Evolutionary conservation across 169 alveolate species (phyloP).

Genomic region (Cryptosporidium xiaoi): DNA sequence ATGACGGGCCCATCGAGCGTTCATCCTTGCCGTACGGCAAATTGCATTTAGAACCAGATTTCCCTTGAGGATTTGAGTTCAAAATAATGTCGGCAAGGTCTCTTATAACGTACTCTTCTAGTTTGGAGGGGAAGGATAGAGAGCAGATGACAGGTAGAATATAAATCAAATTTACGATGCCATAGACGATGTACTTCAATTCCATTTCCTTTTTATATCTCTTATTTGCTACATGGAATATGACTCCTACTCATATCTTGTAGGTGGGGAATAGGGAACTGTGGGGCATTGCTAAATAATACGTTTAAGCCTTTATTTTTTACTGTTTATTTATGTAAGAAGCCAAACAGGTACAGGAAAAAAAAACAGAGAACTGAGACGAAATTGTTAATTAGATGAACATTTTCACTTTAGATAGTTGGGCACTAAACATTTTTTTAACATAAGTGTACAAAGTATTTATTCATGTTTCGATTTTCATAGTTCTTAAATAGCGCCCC

Average conservation of each 20-base stretch:
- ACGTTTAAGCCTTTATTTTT: not conserved
- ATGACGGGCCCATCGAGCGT: not conserved
- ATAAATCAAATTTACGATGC: slow-evolving; percentile 31
- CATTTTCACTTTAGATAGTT: no score
- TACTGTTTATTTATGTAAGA: not conserved
- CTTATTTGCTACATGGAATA: no score
- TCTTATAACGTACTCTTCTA: not conserved
- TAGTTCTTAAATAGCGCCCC: no score
- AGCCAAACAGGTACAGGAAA: no score
- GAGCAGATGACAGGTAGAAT: not conserved
- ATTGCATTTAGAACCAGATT: not conserved
- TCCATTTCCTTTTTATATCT: not conserved
- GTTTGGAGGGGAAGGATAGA: not conserved
- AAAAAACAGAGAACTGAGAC: no score
- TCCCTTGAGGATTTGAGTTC: not conserved
- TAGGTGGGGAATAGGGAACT: not conserved
- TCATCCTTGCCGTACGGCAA: no score
- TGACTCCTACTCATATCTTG: no score
- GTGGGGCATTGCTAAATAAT: not conserved
- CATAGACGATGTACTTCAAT: slow-evolving; percentile 39
- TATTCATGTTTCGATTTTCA: no score
- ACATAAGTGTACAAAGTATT: no score
- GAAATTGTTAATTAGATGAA: no score
- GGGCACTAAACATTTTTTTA: no score
- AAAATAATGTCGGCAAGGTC: not conserved